Evolutionary conservation across 345 rosid genomes (phyloP).

Genomic region (Salix purpurea): DNA sequence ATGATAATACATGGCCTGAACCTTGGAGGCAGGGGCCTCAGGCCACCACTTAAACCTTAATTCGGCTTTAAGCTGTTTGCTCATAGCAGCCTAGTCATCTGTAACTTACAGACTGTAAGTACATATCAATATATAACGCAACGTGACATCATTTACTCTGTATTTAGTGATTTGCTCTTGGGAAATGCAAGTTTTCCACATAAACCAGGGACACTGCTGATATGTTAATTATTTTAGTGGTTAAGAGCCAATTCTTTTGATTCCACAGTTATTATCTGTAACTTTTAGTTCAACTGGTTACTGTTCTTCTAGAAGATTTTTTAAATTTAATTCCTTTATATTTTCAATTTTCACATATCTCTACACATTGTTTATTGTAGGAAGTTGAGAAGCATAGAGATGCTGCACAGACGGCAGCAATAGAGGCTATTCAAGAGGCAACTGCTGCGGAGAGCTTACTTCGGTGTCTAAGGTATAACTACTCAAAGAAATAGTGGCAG

Average conservation of each 20-base stretch:
- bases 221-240: not conserved
- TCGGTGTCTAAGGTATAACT: slow-evolving; percentile 67
- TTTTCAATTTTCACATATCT: slow-evolving; percentile 2
- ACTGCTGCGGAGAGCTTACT: slow-evolving; percentile 90
- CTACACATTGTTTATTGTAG: slow-evolving; percentile 32
- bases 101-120: no score
- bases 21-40: not conserved
- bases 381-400: slow-evolving; percentile 86
- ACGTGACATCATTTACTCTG: no score
- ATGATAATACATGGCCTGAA: not conserved
- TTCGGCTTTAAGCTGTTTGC: not conserved
- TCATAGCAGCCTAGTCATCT: not conserved
- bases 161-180: not conserved
- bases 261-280: not conserved
- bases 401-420: slow-evolving; percentile 77
- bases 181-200: not conserved
- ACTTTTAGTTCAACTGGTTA: not conserved
- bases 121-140: not conserved
- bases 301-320: not conserved
- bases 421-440: slow-evolving; percentile 93
- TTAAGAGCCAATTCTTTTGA: not conserved
- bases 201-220: not conserved
- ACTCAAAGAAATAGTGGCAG: not conserved
- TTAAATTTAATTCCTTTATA: not conserved
- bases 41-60: not conserved